A percentile compares a stretch with the other conserved stretches of the same genome.
Conservation (phyloP, 2,329 filamentous ascomycete species). For the Septoria petroselini region DNA sequence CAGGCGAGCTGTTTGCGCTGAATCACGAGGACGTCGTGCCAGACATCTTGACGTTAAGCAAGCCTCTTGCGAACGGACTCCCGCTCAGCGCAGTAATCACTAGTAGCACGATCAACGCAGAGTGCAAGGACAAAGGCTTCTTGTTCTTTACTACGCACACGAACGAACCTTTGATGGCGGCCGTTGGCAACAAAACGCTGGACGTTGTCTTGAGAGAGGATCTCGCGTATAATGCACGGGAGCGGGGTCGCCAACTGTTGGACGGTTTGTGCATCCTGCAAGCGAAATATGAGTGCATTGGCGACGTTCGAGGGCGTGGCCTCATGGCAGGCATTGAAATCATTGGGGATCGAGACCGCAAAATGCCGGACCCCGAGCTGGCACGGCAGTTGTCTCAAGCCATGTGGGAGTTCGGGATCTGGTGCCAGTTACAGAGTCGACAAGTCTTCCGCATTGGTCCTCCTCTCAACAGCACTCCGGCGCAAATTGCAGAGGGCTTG, state of each 20-base stretch:
- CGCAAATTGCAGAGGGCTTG: no score
- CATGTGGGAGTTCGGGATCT: constrained; percentile 29
- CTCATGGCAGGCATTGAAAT: constrained; percentile 36
- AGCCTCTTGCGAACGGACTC: constrained; percentile 34
- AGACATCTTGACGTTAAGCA: constrained; percentile 48
- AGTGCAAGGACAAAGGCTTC: constrained; percentile 29
- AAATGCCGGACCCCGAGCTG: constrained; percentile 29
- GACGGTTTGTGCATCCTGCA: no score
- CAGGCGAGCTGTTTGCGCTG: constrained; percentile 58
- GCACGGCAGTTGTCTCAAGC: constrained; percentile 26
- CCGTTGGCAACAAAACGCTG: constrained; percentile 34
- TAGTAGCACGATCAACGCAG: constrained; percentile 26
- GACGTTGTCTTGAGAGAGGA: no score
- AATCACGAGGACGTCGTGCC: constrained; percentile 45
- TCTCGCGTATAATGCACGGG: no score
- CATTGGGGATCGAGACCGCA: constrained; percentile 29
- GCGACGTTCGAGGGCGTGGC: constrained; percentile 34
- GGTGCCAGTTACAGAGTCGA: no score
- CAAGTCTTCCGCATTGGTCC: no score
- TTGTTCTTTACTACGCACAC: constrained; percentile 35
- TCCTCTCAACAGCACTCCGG: no score
- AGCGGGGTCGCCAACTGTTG: no score
- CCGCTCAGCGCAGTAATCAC: constrained; percentile 34
- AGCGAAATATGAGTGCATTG: constrained; percentile 37
- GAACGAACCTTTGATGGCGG: constrained; percentile 35